These are phyloP conservation scores for Phallus indusiatus DNA, from an alignment of 768 basidiomycete species.

Conservation along the genomic window DNA sequence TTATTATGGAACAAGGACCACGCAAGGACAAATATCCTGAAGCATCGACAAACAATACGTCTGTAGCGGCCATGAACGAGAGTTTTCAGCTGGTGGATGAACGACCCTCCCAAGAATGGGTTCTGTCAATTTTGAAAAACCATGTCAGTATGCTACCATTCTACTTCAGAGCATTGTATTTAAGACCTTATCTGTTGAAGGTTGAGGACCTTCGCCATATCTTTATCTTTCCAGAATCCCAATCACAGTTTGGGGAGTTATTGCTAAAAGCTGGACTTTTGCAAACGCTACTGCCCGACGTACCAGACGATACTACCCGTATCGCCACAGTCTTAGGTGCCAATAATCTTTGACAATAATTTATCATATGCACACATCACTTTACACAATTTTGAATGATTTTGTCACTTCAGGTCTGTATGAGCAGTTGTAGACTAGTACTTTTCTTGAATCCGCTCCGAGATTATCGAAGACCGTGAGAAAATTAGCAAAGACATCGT, in stretches of 20 bases:
- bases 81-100: background rate
- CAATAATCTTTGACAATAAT: background rate
- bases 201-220: slow-evolving; percentile 42
- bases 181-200: slow-evolving; percentile 28
- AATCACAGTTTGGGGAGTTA: slow-evolving; percentile 53
- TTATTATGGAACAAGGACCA: slow-evolving; percentile 26
- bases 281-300: slow-evolving; percentile 11
- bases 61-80: slow-evolving; percentile 8
- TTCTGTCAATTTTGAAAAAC: slow-evolving; percentile 42
- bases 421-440: too few relatives aligned
- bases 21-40: slow-evolving; percentile 16
- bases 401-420: too few relatives aligned
- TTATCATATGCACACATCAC: background rate
- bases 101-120: slow-evolving; percentile 24
- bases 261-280: slow-evolving; percentile 36
- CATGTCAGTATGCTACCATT: slow-evolving; percentile 41
- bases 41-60: slow-evolving; percentile 9
- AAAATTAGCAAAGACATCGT: background rate
- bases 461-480: background rate
- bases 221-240: slow-evolving; percentile 71
- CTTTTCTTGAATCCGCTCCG: background rate
- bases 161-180: slow-evolving; percentile 3
- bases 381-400: background rate
- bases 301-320: background rate
- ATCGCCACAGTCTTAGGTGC: background rate